Percentiles rank a stretch among this genome's conserved stretches.
Evolutionary conservation across 345 rosid species (phyloP).

Genomic region (Erysimum cheiranthoides): DNA sequence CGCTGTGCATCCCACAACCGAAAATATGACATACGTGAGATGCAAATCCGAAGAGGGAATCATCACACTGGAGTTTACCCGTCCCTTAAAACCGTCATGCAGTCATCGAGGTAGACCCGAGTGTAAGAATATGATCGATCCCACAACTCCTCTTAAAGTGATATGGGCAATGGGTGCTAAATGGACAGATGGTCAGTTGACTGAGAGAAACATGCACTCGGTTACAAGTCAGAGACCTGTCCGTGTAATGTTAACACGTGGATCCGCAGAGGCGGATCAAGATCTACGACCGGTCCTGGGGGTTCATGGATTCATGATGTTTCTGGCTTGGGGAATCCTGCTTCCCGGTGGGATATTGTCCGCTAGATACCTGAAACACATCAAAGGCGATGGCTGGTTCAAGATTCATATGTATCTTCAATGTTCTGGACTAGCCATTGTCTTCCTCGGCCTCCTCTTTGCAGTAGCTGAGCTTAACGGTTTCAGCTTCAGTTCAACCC

Average conservation of each 20-base stretch:
- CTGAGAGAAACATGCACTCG: slow-evolving; percentile 92
- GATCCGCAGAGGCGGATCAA: slow-evolving; percentile 94
- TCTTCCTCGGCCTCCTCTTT: slow-evolving; percentile 83
- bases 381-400: slow-evolving; percentile 96
- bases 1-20: slow-evolving; percentile 70
- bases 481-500: slow-evolving; percentile 66
- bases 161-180: slow-evolving; percentile 96
- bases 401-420: slow-evolving; percentile 90
- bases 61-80: slow-evolving; percentile 88
- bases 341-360: slow-evolving; percentile 92
- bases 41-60: slow-evolving; percentile 93
- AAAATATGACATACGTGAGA: slow-evolving; percentile 80
- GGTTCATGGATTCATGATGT: slow-evolving; percentile 99
- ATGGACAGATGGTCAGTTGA: slow-evolving; percentile 75
- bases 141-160: slow-evolving; percentile 90
- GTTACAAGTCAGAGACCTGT: slow-evolving; percentile 90
- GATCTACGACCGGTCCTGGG: slow-evolving; percentile 89
- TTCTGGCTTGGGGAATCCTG: slow-evolving; percentile 98
- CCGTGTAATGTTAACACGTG: slow-evolving; percentile 71
- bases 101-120: slow-evolving; percentile 55
- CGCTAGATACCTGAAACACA: slow-evolving; percentile 87
- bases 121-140: slow-evolving; percentile 87
- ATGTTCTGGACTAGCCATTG: slow-evolving; percentile 85
- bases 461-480: slow-evolving; percentile 94
- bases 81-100: slow-evolving; percentile 75